Conservation (phyloP, 352 stramenopile species). For the Aphanomyces stellatus region DNA sequence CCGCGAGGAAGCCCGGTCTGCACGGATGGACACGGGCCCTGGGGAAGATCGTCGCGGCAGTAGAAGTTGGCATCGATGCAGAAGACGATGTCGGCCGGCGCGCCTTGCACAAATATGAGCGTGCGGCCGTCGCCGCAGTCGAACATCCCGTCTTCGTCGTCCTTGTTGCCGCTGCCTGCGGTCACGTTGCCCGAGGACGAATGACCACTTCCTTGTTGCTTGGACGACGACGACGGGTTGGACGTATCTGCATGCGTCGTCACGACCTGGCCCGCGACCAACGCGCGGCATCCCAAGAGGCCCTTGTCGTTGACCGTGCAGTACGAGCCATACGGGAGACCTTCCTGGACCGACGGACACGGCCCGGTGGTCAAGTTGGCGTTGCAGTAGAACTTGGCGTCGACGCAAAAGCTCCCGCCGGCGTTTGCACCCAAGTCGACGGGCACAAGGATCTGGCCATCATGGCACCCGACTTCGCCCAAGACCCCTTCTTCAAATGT, state of each 20-base stretch:
- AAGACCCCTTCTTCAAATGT: no score
- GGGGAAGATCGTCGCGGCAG: not conserved
- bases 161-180: not conserved
- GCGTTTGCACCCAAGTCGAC: not conserved
- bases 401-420: not conserved
- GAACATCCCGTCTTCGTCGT: not conserved
- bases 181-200: not conserved
- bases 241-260: no score
- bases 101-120: not conserved
- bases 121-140: not conserved
- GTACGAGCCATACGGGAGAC: conserved; percentile 5
- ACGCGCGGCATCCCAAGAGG: not conserved
- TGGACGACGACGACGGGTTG: no score
- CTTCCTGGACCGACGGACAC: not conserved
- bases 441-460: not conserved
- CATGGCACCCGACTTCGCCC: not conserved
- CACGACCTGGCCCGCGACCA: not conserved
- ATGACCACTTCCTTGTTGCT: no score
- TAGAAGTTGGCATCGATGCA: not conserved
- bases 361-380: not conserved
- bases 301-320: not conserved
- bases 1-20: not conserved
- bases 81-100: not conserved
- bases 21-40: not conserved
- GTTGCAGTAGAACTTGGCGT: not conserved